phyloP scores from a whole-genome alignment of 768 basidiomycete species.

The Lanmaoa pseudosensibilis region DNA sequence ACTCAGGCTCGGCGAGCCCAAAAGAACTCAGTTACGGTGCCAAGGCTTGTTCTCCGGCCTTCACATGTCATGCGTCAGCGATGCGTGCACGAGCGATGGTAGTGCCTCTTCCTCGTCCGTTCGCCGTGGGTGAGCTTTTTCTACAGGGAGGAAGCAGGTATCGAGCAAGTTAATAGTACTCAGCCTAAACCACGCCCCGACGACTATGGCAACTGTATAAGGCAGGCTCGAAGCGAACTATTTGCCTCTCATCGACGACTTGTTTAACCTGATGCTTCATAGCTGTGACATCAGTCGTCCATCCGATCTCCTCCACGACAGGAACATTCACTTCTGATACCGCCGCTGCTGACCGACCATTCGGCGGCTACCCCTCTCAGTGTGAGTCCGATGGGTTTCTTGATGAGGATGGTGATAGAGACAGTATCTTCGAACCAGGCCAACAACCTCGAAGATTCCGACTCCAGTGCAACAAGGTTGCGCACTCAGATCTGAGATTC shows the following conservation, averaged over 20 bases:
- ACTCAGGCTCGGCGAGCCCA: not conserved
- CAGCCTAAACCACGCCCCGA: not conserved
- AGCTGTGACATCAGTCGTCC: not conserved
- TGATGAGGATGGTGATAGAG: not conserved
- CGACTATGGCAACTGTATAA: too few species aligned
- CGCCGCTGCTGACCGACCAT: not conserved
- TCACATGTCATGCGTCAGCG: not conserved
- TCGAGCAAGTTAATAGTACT: not conserved
- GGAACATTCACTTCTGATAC: not conserved
- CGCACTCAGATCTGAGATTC: not conserved
- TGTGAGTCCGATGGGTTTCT: not conserved
- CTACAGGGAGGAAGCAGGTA: not conserved
- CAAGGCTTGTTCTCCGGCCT: not conserved
- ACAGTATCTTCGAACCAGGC: not conserved
- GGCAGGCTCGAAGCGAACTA: not conserved
- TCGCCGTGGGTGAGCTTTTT: not conserved
- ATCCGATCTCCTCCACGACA: not conserved
- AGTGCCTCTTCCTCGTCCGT: too few species aligned
- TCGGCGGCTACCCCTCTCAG: not conserved
- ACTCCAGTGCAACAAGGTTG: not conserved
- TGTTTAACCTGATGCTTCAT: not conserved
- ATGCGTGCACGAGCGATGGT: too few species aligned
- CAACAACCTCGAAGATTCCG: not conserved
- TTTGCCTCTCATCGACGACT: too few species aligned
- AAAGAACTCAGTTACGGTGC: not conserved